Evolutionary conservation across 345 rosid genomes (phyloP).

Genomic region (Tarenaya hassleriana): DNA sequence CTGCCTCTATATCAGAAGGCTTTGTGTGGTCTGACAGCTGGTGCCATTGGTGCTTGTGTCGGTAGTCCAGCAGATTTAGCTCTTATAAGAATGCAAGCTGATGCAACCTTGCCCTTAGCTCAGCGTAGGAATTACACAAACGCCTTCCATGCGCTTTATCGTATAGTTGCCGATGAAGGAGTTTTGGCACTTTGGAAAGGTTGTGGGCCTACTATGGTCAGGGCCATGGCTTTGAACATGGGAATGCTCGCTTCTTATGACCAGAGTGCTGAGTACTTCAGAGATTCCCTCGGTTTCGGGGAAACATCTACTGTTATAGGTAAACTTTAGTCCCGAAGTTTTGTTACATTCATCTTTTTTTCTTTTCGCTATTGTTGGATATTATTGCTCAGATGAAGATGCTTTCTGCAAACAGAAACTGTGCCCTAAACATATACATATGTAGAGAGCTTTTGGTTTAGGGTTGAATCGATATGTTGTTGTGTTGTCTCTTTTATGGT

Average conservation of each 20-base stretch:
- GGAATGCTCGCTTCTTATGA: conserved; percentile 99
- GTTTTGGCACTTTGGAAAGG: conserved; percentile 99
- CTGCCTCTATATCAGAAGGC: conserved; percentile 97
- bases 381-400: neutral
- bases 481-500: too few species aligned
- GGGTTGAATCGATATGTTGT: neutral
- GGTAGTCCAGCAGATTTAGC: conserved; percentile 98
- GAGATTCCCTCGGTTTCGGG: conserved; percentile 65
- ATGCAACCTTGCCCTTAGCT: conserved; percentile 82
- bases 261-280: conserved; percentile 87
- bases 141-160: conserved; percentile 94
- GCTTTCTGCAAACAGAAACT: too few species aligned
- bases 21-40: conserved; percentile 94
- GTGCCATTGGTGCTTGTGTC: conserved; percentile 89
- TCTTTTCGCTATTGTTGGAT: neutral
- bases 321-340: conserved; percentile 3
- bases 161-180: conserved; percentile 80
- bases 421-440: neutral
- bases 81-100: conserved; percentile 98
- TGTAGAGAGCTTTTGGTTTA: too few species aligned
- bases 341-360: too few species aligned
- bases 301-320: conserved; percentile 69
- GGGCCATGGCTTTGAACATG: conserved; percentile 99
- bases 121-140: conserved; percentile 87
- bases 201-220: conserved; percentile 96